phyloP scores from a whole-genome alignment of 306 rosid species.

The Cucumis melo region DNA sequence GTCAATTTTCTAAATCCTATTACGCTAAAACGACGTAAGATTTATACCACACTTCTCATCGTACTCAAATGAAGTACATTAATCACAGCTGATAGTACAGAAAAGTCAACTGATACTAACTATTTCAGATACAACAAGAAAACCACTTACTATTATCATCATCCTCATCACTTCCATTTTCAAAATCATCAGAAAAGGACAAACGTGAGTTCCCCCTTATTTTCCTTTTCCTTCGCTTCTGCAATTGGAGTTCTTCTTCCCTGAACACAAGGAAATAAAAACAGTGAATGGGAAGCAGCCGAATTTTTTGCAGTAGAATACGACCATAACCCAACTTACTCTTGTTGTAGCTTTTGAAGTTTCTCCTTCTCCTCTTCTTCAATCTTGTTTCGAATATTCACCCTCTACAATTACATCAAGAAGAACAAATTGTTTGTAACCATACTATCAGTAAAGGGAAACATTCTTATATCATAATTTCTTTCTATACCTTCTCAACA shows the following conservation, averaged over 20 bases:
- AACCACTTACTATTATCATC: constrained; percentile 26
- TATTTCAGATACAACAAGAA: background rate
- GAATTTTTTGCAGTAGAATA: background rate
- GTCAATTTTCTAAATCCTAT: background rate
- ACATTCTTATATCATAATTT: background rate
- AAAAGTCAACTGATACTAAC: background rate
- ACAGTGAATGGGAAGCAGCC: background rate
- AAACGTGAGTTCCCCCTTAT: constrained; percentile 65
- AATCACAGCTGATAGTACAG: background rate
- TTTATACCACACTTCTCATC: background rate
- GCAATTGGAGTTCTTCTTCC: constrained; percentile 80
- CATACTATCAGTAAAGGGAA: background rate
- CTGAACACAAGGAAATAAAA: constrained; percentile 16
- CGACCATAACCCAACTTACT: constrained; percentile 26
- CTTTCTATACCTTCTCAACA: constrained; percentile 66
- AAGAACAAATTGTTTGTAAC: background rate
- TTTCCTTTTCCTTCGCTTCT: constrained; percentile 88
- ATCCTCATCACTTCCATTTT: constrained; percentile 67
- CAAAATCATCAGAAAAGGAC: constrained; percentile 78
- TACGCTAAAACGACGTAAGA: background rate
- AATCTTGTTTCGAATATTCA: constrained; percentile 70
- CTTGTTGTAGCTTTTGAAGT: constrained; percentile 85
- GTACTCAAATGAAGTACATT: background rate
- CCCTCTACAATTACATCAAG: constrained; percentile 40
- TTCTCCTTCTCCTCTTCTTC: constrained; percentile 99